Evolutionary conservation across 2,329 filamentous ascomycete species (phyloP), one percentile per base, ranked within the genome.

Genomic region (Microsporum ferrugineum): DNA sequence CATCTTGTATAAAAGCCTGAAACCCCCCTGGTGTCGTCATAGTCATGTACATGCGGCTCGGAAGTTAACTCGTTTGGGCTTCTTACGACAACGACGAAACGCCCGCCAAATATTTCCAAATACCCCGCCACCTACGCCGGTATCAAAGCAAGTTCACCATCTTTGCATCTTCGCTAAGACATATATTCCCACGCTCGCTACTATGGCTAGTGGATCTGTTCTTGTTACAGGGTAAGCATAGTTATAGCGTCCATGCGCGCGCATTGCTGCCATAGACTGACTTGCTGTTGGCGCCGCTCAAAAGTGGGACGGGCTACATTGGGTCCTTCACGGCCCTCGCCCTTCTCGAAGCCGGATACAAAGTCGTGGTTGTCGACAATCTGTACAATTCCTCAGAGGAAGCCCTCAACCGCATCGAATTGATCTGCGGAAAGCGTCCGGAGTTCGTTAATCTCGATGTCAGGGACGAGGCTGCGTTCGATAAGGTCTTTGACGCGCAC

Each of bases 221-320:
- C 84, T 96, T 71, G 85, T 96, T 73, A 91, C 91, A 70, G 91
- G 91, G 91, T 96, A 85, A 79, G 85, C 73, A 51, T 58, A 23
- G 29, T 61, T 63, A 55, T 61, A n/a, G 17, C 43, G 57, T n/a
- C 23, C 34, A n/a, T 53, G 29, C 17, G 47, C 60, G 60, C 60
- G 51, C 63, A 62, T 57, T 49, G 57, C 60, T 64, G 63, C 63
- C 62, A 55, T 58, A 41, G 58, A 31, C 41, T 36, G 53, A 65
- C 58, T 65, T 38, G 61, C 69, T 63, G 69, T 61, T 58, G 38
- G 39, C 39, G 39, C 39, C 63, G 66, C 66, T 62, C 59, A 23
- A 14, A 73, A 96, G 94, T 83, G 94, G 94, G 72, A 96, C 91
- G 66, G 94, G 94, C 79, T 99, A 99, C 82, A 99, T 99, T 77